phyloP scores from a whole-genome alignment of 1,284 basidiomycete species.

The Microbotryum intermedium region DNA sequence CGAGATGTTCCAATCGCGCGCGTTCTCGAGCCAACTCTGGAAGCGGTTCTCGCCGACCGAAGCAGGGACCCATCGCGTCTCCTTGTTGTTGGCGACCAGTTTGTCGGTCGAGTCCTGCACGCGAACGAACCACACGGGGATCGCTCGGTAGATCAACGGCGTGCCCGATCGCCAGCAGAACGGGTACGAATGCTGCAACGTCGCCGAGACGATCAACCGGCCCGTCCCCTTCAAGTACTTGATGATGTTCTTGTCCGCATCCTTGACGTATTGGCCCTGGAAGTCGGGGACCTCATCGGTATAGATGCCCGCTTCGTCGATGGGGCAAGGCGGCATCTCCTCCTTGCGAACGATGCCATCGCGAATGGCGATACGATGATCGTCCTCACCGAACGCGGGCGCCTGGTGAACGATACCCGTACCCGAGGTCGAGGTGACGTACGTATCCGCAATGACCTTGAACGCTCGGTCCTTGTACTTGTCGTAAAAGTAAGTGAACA shows the following conservation, averaged over 20 bases:
- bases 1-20: constrained; percentile 98
- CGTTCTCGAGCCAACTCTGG: constrained; percentile 94
- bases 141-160: constrained; percentile 90
- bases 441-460: constrained; percentile 79
- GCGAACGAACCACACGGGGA: constrained; percentile 92
- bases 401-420: constrained; percentile 99
- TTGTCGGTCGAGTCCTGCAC: constrained; percentile 77
- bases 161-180: constrained; percentile 97
- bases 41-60: constrained; percentile 86
- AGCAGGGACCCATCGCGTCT: constrained; percentile 87
- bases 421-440: constrained; percentile 88
- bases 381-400: constrained; percentile 97
- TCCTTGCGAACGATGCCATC: constrained; percentile 73
- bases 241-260: constrained; percentile 89
- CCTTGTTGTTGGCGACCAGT: constrained; percentile 81
- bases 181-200: constrained; percentile 84
- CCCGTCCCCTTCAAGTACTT: constrained; percentile 83
- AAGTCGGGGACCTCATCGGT: constrained; percentile 86
- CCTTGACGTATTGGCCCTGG: constrained; percentile 85
- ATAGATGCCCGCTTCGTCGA: constrained; percentile 83
- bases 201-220: constrained; percentile 78
- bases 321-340: constrained; percentile 90
- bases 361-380: constrained; percentile 84
- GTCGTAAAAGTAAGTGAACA: constrained; percentile 95
- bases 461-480: constrained; percentile 91